These are phyloP conservation scores for Helicostylum pulchrum DNA, from an alignment of 192 early-diverging fungal genomes.

Conservation along the genomic window DNA sequence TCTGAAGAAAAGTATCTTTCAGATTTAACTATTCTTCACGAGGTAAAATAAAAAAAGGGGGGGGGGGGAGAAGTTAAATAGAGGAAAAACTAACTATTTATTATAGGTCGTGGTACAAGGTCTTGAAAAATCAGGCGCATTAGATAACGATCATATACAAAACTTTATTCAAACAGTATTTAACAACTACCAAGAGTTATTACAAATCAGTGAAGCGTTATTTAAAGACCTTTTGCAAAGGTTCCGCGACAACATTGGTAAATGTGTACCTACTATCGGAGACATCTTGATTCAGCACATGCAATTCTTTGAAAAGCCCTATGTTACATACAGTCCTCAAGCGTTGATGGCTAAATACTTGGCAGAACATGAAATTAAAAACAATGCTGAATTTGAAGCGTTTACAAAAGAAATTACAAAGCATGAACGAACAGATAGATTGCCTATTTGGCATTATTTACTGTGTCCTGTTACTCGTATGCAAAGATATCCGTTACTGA, in stretches of 20 bases:
- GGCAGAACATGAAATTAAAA: conserved; percentile 70
- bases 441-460: conserved; percentile 43
- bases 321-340: conserved; percentile 80
- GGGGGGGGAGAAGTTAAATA: too few relatives aligned
- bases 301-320: conserved; percentile 64
- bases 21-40: conserved; percentile 81
- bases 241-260: conserved; percentile 52
- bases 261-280: conserved; percentile 70
- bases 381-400: conserved; percentile 61
- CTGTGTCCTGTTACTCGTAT: conserved; percentile 80
- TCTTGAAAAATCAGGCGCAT: conserved; percentile 1
- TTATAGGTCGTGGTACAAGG: conserved; percentile 18
- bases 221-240: conserved; percentile 54
- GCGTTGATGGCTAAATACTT: conserved; percentile 78
- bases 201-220: conserved; percentile 52
- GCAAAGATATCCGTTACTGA: conserved; percentile 81
- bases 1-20: conserved; percentile 90
- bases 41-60: conserved; percentile 44
- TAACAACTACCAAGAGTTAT: conserved; percentile 49
- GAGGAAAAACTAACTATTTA: neutral
- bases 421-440: conserved; percentile 20
- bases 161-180: conserved; percentile 78
- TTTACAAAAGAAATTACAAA: conserved; percentile 59
- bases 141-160: conserved; percentile 47
- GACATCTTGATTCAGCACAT: conserved; percentile 79